These are phyloP conservation scores for Acer negundo DNA, from an alignment of 345 rosid genomes.

Conservation along the genomic window DNA sequence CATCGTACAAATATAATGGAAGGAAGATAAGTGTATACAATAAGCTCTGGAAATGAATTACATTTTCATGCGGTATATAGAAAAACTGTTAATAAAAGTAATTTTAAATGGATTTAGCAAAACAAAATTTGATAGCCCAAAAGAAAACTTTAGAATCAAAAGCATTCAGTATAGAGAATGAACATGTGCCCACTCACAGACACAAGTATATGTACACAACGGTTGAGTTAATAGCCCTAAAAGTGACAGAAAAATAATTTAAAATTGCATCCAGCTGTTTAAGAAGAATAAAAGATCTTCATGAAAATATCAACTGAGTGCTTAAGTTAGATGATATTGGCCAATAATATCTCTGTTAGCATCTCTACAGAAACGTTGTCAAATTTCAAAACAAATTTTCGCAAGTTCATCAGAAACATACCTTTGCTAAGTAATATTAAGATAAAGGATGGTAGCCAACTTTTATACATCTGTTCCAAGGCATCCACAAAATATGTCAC, in stretches of 20 bases:
- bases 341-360: not conserved
- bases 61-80: not conserved
- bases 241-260: not conserved
- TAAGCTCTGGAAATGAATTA: slow-evolving; percentile 6
- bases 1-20: slow-evolving; percentile 22
- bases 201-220: not conserved
- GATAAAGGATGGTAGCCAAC: not conserved
- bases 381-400: not conserved
- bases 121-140: not conserved
- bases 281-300: not conserved
- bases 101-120: not conserved
- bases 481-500: not conserved
- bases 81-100: not conserved
- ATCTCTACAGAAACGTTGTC: not conserved
- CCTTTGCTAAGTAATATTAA: not conserved
- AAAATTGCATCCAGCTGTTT: not conserved
- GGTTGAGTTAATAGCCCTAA: not conserved
- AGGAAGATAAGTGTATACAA: slow-evolving; percentile 10
- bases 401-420: not conserved
- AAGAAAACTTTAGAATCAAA: not conserved
- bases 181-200: not conserved
- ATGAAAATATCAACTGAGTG: not conserved
- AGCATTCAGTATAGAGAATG: not conserved
- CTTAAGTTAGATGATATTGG: not conserved
- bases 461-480: not conserved